Conservation (phyloP, 345 rosid genomes). For the Citrus hindsii region DNA sequence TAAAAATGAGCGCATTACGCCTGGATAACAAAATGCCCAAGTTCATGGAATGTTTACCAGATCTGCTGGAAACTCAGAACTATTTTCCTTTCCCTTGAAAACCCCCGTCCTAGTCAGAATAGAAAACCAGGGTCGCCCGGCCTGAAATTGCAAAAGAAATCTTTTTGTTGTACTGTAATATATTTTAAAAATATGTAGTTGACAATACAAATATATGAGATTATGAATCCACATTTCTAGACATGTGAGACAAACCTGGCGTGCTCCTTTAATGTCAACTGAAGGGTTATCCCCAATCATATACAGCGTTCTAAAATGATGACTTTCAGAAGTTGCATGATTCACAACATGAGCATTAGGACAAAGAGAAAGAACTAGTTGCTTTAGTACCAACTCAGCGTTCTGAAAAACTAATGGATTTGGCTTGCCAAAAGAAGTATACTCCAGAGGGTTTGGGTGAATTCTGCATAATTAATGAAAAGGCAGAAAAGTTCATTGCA, state of each 20-base stretch:
- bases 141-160: constrained; percentile 35
- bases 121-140: constrained; percentile 84
- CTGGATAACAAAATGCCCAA: too few relatives aligned
- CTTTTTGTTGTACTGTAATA: neutral
- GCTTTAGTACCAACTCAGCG: constrained; percentile 54
- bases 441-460: constrained; percentile 45
- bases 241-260: constrained; percentile 38
- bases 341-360: neutral
- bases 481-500: neutral
- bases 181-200: neutral
- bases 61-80: constrained; percentile 59
- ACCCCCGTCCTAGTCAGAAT: constrained; percentile 87
- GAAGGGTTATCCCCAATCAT: constrained; percentile 90
- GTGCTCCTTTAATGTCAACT: constrained; percentile 72
- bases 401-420: constrained; percentile 70
- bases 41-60: constrained; percentile 36
- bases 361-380: constrained; percentile 35
- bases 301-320: constrained; percentile 53
- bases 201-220: neutral
- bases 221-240: neutral
- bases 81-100: constrained; percentile 70
- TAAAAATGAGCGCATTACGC: neutral
- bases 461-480: constrained; percentile 39
- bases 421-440: constrained; percentile 77
- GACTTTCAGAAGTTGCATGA: constrained; percentile 20